Base-by-base conservation (phyloP, 2,329 filamentous ascomycete species). In the Trichothecium roseum region DNA sequence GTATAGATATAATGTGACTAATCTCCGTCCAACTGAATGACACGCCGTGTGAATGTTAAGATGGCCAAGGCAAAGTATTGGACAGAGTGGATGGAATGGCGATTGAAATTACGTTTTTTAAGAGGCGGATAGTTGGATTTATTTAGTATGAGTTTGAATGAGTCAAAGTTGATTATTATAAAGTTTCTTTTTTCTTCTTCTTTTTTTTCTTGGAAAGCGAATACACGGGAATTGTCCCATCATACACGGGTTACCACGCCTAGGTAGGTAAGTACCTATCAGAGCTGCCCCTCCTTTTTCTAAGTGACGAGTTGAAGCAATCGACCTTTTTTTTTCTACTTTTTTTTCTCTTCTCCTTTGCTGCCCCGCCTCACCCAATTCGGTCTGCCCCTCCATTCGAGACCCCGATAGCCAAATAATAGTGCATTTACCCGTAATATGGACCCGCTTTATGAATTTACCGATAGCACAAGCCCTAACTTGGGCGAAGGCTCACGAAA, bases 231-330 rank as follows among this genome's bases (percentile, higher is more conserved):
- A n/a, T n/a, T n/a, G n/a, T n/a, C n/a, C n/a, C n/a, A n/a, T n/a
- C n/a, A n/a, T n/a, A n/a, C n/a, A n/a, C n/a, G n/a, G n/a, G n/a
- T n/a, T n/a, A n/a, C n/a, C 20, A 24, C 20, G 10, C 20, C 20
- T 24, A 6, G 20, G n/a, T n/a, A n/a, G 20, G 20, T 24, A 24
- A 6, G 54, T 54, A 59, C 60, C 52, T 56, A 55, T 59, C 57
- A 55, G 58, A 50, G 6, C 28, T 30, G 6, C 6, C 28, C 48
- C 45, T 51, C 52, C 54, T 56, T 46, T 55, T 56, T 56, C 56
- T 54, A 54, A 47, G 46, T 45, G 40, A 49, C 45, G 42, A 43
- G 39, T 24, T 24, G 20, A 24, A 24, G 20, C 20, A n/a, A 44
- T 36, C 42, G 45, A 36, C 37, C 47, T 40, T 49, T 47, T 40